These are phyloP conservation scores for Magnolia officinalis DNA, from an alignment of 164 flowering plant genomes.

Conservation along the genomic window DNA sequence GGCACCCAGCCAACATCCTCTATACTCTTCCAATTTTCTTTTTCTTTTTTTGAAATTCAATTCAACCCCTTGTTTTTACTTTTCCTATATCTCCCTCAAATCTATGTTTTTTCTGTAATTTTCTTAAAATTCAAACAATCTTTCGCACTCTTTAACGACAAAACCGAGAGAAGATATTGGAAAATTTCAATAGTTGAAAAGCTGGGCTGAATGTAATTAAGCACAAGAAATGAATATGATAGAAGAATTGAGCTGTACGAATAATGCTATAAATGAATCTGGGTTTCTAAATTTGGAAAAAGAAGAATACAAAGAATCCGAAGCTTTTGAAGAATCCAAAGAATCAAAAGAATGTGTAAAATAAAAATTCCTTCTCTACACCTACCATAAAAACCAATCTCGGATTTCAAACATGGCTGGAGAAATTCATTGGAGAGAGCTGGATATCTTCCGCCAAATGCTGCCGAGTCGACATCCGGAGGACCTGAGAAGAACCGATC, in stretches of 20 bases:
- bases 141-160: neutral
- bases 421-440: constrained; percentile 35
- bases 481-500: constrained; percentile 19
- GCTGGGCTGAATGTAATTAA: constrained; percentile 12
- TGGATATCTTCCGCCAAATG: constrained; percentile 19
- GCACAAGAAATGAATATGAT: neutral
- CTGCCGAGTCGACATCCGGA: constrained; percentile 15
- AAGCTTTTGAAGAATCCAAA: constrained; percentile 42
- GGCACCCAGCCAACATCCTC: constrained; percentile 98
- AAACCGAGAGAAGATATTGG: constrained; percentile 20
- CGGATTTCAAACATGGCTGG: constrained; percentile 52
- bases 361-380: constrained; percentile 11
- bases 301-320: constrained; percentile 16
- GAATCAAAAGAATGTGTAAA: constrained; percentile 11
- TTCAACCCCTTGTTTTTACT: neutral
- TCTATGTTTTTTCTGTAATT: neutral
- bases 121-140: neutral
- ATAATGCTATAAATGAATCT: constrained; percentile 6
- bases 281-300: constrained; percentile 27
- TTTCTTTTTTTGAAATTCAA: neutral
- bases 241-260: constrained; percentile 32
- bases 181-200: constrained; percentile 6
- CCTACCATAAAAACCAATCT: constrained; percentile 32
- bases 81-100: constrained; percentile 1
- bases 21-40: constrained; percentile 33